Evolutionary conservation across 306 rosid species (phyloP), one percentile per base, ranked within the genome.

Genomic region (Glycine latifolia): DNA sequence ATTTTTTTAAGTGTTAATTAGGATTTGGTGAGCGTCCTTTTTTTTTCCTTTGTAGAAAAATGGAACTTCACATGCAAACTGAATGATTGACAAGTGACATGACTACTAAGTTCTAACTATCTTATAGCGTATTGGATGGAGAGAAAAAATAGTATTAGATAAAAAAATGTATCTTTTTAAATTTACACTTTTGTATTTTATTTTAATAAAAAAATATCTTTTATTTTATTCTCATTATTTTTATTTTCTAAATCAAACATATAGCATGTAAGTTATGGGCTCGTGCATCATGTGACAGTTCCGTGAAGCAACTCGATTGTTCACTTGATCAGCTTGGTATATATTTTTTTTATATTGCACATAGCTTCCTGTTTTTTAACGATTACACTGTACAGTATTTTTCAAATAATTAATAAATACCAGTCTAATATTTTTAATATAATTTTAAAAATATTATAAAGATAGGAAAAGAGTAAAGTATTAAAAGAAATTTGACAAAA

Each of bases 291-390:
- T 15, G 75, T 80, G 82, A 75, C 47, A 46, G 86, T 85, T 78
- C 78, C 88, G 85, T 77, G 86, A 67, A 67, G 63, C 78, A 82
- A 85, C 33, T 81, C 47, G 39, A 54, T 54, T 65, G 10, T 53
- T 78, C 65, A 6, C 33, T 10, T 75, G 37, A 35, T 49, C 46
- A 1, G 6, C 31, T 37, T 55, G 46, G 8, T 47, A 60, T 66
- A 2, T 7, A 67, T 65, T 60, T 75, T 7, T 7, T 7, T 43
- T 43, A 43, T 43, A 43, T 43, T 7, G 2, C 47, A 43, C 47
- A 43, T 43, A 43, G 47, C 9, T 43, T 7, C 47, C 9, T 43
- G 8, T 43, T 43, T 43, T 43, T 41, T 3, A 41, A 41, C 44
- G 1, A 3, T 39, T 39, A 39, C 43, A 5, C 6, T 43, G 47